Conservation (phyloP, 768 basidiomycete species). For the Suillus subaureus region DNA sequence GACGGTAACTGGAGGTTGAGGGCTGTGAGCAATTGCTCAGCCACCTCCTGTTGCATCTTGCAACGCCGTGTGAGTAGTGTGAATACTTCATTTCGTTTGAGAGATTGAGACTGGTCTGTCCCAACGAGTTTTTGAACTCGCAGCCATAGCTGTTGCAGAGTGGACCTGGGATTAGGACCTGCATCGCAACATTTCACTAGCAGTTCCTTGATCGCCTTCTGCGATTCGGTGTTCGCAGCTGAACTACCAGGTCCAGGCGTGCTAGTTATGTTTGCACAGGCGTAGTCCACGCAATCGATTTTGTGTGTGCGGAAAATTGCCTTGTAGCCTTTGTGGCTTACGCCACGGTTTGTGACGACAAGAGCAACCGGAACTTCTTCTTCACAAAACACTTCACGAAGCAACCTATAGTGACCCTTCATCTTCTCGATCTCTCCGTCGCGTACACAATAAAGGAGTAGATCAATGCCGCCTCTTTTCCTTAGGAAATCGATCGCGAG, state of each 20-base stretch:
- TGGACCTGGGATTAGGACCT: neutral
- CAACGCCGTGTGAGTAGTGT: neutral
- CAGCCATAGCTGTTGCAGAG: neutral
- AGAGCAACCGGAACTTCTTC: conserved; percentile 38
- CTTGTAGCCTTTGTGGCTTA: neutral
- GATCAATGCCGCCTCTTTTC: conserved; percentile 34
- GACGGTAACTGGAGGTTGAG: neutral
- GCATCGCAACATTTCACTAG: neutral
- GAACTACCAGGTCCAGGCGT: neutral
- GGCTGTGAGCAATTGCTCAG: neutral
- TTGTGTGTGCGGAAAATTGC: neutral
- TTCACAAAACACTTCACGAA: conserved; percentile 41
- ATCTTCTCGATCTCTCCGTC: conserved; percentile 40
- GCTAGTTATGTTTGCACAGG: neutral
- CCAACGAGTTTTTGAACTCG: neutral
- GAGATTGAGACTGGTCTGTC: neutral
- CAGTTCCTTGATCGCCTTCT: neutral
- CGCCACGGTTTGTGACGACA: conserved; percentile 41
- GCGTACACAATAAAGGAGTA: conserved; percentile 43
- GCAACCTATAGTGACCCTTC: conserved; percentile 31
- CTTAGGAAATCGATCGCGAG: conserved; percentile 35
- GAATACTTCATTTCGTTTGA: neutral
- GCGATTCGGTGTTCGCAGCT: neutral
- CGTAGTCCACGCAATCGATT: neutral
- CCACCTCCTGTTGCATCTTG: neutral